Base-by-base conservation (phyloP, 768 basidiomycete species). In the Russula foetens region DNA sequence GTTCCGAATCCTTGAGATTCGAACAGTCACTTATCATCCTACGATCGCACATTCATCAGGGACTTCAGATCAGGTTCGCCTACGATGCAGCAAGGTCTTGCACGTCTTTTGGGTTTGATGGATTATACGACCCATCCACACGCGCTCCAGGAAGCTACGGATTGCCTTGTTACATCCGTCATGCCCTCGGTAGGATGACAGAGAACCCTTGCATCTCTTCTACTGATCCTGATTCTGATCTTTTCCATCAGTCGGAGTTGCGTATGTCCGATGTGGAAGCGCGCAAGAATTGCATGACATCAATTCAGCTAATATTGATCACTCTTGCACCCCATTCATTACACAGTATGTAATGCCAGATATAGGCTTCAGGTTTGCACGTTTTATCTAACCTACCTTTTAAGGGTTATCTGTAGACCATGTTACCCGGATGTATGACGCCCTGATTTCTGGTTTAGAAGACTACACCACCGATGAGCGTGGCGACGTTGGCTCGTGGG, bases 401-500 rank as follows among this genome's bases (percentile, higher is more conserved):
- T 29, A 49, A 47, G 55, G 11, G 23, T 47, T 65, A 21, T 44
- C 41, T 14, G 14, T 58, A 7, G 41, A 58, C 66, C 29, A 65
- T 17, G 31, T 31, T n/a, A 26, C 21, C 21, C 53, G 23, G 21
- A 52, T 91, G 56, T 75, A 87, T 53, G 74, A 79, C 56, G 78
- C 81, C 21, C 69, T 91, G 39, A 71, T 86, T n/a, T 70, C 69
- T n/a, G 94, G 92, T 4, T 73, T 99, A 54, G 78, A 83, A 21
- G 95, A 99, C 74, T 99, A 98, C 69, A 88, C 91, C 6, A 84
- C 83, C 50, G 96, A 99, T 70, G 90, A 97, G 70, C 85, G 96
- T 65, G 96, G 96, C 4, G 97, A 99, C 69, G 88, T 99, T 39
- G 96, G 96, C 44, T 98, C 96, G 2, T 97, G 94, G 93, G 81